Evolutionary conservation across 208 protist species (phyloP), one percentile per base, ranked within the genome.

Genomic region (Leishmania mexicana): DNA sequence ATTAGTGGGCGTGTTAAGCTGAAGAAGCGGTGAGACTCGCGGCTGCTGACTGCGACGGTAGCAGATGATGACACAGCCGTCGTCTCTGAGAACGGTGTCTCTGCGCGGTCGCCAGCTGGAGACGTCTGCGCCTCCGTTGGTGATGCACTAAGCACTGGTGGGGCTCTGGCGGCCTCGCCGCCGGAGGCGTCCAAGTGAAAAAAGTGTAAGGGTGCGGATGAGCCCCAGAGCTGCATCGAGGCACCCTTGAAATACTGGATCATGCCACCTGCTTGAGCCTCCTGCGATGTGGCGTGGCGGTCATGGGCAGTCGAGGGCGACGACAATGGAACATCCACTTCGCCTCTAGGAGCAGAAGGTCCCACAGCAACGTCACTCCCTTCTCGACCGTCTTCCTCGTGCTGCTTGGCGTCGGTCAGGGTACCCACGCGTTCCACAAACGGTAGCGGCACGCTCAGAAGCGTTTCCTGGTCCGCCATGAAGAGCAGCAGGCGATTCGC

Each of bases 401-500:
- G 42, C 60, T 40, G 58, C 19, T 47, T 53, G 62, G 45, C 13
- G 51, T 83, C 80, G 11, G 58, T 78, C n/a, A 83, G 49, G 10
- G 73, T 78, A 47, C 40, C 35, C 4, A 78, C 64, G 1, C 19
- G 21, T 49, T 82, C 76, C 11, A 42, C n/a, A 78, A 93, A 89
- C 0, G 89, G 89, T 4, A 93, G 80, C 73, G 76, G 76, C 57
- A 93, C 84, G 28, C 83, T 88, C 62, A 91, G 81, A 53, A 93
- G 81, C 7, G 68, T 70, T 45, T 91, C 87, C 3, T 78, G 62
- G 19, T 85, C 74, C 6, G 64, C 81, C 28, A 82, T 45, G 38
- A 86, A 83, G 31, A 93, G 82, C 17, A 93, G 54, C 38, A 90
- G 75, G 49, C 83, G 80, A 78, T 88, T 93, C 49, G 84, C 83